Base-by-base conservation (phyloP, 1,284 basidiomycete species). In the Austroboletus novae-zelandiae region DNA sequence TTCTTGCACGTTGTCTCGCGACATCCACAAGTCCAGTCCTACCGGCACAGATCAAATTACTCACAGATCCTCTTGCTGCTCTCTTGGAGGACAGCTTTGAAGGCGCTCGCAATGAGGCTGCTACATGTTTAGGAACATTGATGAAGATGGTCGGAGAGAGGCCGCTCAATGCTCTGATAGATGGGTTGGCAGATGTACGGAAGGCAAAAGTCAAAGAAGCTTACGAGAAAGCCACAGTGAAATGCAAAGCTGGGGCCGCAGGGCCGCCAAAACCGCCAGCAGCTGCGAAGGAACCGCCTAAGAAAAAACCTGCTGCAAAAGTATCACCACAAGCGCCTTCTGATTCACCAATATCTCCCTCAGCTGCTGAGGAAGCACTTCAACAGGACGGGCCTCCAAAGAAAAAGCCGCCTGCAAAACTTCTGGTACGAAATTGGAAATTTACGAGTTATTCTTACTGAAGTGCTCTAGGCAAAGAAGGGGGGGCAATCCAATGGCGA, bases 71-170 rank as follows among this genome's bases (percentile, higher is more conserved):
- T 2, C 78, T 98, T 7, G 84, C 89, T 5, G 66, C 73, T 1
- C 78, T 96, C 3, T 78, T 98, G 20, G 90, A 91, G 67, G 97
- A 99, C 67, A 84, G 91, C 9, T 88, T 86, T 51, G 95, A 94
- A 64, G 91, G 92, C 29, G 94, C 97, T 20, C 83, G 97, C 44
- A 89, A 89, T 53, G 91, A 95, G 51, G 92, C 94, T 15, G 94
- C 94, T 0, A 79, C 81, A 34, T 91, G 88, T 60, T 76, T 99
- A 30, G 97, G 96, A 9, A 90, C 87, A 0, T 73, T 99, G 58
- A 96, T 97, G 91, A 98, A 94, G 76, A 94, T 99, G 77, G 83
- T 99, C 13, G 97, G 97, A 23, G 96, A 99, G 68, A 78, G 97
- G 27, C 86, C 91, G 11, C 80, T 99, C 56, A 94, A 90, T 66